Evolutionary conservation across 352 stramenopile genomes (phyloP).

Genomic region (Thalassiosira exigua): DNA sequence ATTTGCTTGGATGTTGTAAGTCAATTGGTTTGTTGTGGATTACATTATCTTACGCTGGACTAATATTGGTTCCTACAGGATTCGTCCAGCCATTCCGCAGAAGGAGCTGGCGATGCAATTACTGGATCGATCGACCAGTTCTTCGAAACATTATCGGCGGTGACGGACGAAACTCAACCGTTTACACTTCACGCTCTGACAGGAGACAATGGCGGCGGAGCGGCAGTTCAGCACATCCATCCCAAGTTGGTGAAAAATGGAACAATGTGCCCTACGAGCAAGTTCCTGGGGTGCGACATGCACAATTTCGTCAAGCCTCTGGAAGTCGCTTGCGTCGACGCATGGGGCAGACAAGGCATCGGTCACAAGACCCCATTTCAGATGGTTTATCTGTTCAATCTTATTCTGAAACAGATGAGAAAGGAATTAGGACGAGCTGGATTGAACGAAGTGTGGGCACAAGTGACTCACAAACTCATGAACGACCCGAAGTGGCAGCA

Average conservation of each 20-base stretch:
- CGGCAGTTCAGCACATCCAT: constrained; percentile 19
- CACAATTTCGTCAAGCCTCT: constrained; percentile 25
- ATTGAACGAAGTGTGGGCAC: constrained; percentile 7
- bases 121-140: neutral
- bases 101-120: neutral
- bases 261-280: neutral
- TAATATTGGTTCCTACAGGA: too few relatives aligned
- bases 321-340: constrained; percentile 20
- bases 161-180: neutral
- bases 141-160: too few relatives aligned
- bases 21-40: too few relatives aligned
- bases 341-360: constrained; percentile 26
- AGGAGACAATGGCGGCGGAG: constrained; percentile 30
- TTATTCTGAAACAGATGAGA: constrained; percentile 1
- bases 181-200: neutral
- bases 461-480: neutral
- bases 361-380: constrained; percentile 26
- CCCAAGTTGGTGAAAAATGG: constrained; percentile 1
- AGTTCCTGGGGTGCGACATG: constrained; percentile 15
- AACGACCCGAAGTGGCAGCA: neutral
- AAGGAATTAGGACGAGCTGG: neutral
- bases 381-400: constrained; percentile 29
- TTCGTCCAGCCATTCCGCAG: neutral
- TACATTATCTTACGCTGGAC: too few relatives aligned
- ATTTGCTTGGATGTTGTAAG: too few relatives aligned